phyloP scores from a whole-genome alignment of 768 basidiomycete species.

The Suillus alpinus region DNA sequence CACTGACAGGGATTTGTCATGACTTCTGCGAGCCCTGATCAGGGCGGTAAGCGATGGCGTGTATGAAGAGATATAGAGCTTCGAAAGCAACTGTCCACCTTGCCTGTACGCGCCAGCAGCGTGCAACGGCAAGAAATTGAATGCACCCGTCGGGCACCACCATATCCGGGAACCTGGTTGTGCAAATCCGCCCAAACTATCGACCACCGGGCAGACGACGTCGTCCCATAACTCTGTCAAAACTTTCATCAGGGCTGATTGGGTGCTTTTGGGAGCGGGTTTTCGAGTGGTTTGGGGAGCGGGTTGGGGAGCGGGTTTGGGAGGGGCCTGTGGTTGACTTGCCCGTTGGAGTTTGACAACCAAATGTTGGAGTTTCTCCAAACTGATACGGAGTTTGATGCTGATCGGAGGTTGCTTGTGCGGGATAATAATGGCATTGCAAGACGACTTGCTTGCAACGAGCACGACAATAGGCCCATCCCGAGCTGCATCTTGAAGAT shows the following conservation, averaged over 20 bases:
- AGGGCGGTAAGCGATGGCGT: conserved; percentile 8
- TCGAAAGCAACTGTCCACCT: not conserved
- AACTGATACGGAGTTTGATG: not conserved
- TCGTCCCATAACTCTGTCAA: not conserved
- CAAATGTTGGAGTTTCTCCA: not conserved
- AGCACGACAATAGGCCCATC: conserved; percentile 5
- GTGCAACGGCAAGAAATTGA: conserved; percentile 11
- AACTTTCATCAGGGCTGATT: not conserved
- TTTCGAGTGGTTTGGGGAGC: too few species aligned
- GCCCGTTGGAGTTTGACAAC: too few species aligned
- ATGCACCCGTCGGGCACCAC: conserved; percentile 10
- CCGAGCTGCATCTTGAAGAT: conserved; percentile 7
- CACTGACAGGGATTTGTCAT: not conserved
- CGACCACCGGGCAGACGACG: not conserved
- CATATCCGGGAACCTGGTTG: not conserved
- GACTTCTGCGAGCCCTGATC: conserved; percentile 6
- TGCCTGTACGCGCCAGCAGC: conserved; percentile 5
- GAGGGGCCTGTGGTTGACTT: too few species aligned
- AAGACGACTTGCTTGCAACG: conserved; percentile 8
- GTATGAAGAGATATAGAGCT: conserved; percentile 9
- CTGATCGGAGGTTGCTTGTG: not conserved
- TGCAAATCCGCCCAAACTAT: not conserved
- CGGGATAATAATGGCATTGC: conserved; percentile 13
- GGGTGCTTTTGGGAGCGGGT: too few species aligned
- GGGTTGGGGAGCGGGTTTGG: too few species aligned